Percentiles rank a stretch among this genome's conserved stretches.
Evolutionary conservation across 768 basidiomycete genomes (phyloP).

Genomic region (Pisolithus marmoratus): DNA sequence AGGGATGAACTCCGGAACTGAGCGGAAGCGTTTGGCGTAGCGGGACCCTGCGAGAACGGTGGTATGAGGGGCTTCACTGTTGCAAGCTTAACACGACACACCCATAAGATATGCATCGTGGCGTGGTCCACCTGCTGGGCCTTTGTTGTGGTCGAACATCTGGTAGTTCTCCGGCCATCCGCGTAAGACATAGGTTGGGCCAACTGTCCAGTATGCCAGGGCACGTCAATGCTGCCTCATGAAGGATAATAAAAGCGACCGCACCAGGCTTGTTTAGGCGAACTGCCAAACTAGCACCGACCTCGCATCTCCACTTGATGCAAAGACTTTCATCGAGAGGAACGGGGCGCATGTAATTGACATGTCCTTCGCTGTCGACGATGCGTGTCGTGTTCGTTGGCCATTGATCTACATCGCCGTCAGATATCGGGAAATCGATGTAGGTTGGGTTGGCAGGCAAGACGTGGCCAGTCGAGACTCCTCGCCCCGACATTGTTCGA

Average conservation of each 20-base stretch:
- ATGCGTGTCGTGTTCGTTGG: slow-evolving; percentile 50
- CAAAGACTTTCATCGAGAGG: slow-evolving; percentile 43
- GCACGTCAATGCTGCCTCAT: no score
- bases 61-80: background rate
- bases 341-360: slow-evolving; percentile 66
- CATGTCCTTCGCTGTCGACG: slow-evolving; percentile 55
- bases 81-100: slow-evolving; percentile 24
- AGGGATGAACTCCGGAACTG: slow-evolving; percentile 79
- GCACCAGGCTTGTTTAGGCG: slow-evolving; percentile 46
- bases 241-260: slow-evolving; percentile 6
- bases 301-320: slow-evolving; percentile 52
- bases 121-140: slow-evolving; percentile 45
- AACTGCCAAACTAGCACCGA: slow-evolving; percentile 38
- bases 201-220: slow-evolving; percentile 29
- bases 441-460: slow-evolving; percentile 51
- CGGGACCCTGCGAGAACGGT: slow-evolving; percentile 31
- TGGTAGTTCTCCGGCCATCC: slow-evolving; percentile 64
- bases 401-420: slow-evolving; percentile 51
- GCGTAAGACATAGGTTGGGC: slow-evolving; percentile 53
- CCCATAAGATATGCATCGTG: slow-evolving; percentile 79
- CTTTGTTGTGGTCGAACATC: slow-evolving; percentile 74
- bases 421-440: slow-evolving; percentile 56
- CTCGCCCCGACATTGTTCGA: slow-evolving; percentile 18
- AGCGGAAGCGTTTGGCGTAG: slow-evolving; percentile 56
- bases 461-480: slow-evolving; percentile 9